These are phyloP conservation scores for Akanthomyces uredinophilus DNA, from an alignment of 2,329 filamentous ascomycete species.

Conservation along the genomic window DNA sequence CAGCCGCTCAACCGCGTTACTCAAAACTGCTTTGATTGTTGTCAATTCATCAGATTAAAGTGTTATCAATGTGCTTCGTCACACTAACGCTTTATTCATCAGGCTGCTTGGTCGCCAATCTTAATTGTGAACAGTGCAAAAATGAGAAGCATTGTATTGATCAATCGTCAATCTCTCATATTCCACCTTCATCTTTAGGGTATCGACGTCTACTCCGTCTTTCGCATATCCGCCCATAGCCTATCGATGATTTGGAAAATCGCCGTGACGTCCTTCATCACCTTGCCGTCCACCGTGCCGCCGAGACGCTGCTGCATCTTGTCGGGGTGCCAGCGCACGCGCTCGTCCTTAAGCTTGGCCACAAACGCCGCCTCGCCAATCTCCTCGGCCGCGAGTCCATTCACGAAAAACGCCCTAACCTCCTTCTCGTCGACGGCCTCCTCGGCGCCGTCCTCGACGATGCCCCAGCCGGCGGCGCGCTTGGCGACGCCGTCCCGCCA, in stretches of 20 bases:
- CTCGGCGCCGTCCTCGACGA: slow-evolving; percentile 48
- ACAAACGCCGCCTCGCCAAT: slow-evolving; percentile 42
- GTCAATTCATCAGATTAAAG: too few relatives aligned
- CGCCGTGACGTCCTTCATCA: slow-evolving; percentile 76
- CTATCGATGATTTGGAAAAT: slow-evolving; percentile 88
- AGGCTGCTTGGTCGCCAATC: too few relatives aligned
- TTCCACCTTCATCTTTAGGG: background rate
- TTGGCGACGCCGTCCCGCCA: slow-evolving; percentile 8
- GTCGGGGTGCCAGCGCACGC: slow-evolving; percentile 94
- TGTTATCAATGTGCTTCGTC: too few relatives aligned
- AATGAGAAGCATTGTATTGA: too few relatives aligned
- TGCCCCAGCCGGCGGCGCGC: slow-evolving; percentile 22
- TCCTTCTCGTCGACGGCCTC: slow-evolving; percentile 52
- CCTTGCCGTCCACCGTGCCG: slow-evolving; percentile 61
- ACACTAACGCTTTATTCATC: too few relatives aligned
- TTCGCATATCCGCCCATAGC: slow-evolving; percentile 64
- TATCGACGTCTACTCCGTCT: slow-evolving; percentile 18
- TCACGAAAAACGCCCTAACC: slow-evolving; percentile 65
- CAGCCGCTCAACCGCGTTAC: too few relatives aligned
- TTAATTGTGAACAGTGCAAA: too few relatives aligned
- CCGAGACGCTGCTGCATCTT: slow-evolving; percentile 92
- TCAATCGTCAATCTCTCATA: too few relatives aligned
- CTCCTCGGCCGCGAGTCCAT: slow-evolving; percentile 38
- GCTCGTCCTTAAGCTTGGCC: slow-evolving; percentile 68
- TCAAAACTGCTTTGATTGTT: too few relatives aligned